phyloP scores from a whole-genome alignment of 164 flowering plant genomes.

The Vitis riparia region DNA sequence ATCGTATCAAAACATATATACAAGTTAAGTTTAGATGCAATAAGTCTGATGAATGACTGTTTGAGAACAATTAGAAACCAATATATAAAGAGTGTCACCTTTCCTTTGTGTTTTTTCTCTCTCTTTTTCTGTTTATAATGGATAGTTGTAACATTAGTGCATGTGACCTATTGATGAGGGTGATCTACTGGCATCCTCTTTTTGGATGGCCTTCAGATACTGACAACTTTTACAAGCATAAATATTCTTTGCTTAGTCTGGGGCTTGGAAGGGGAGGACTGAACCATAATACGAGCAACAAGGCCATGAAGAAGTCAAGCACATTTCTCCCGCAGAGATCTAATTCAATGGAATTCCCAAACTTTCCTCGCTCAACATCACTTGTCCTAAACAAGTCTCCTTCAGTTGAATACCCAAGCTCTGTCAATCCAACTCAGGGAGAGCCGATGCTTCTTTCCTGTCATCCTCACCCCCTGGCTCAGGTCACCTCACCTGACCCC shows the following conservation, averaged over 20 bases:
- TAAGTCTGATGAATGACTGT: too few species aligned
- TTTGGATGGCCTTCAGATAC: neutral
- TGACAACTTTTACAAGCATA: slow-evolving; percentile 15
- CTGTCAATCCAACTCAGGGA: slow-evolving; percentile 29
- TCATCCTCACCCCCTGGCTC: slow-evolving; percentile 61
- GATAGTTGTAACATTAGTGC: too few species aligned
- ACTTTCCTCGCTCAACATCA: neutral
- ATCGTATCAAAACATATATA: too few species aligned
- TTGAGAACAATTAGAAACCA: too few species aligned
- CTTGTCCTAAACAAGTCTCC: slow-evolving; percentile 2
- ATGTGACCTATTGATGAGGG: too few species aligned
- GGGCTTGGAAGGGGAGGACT: neutral
- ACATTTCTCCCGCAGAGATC: slow-evolving; percentile 4
- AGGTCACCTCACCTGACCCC: slow-evolving; percentile 34
- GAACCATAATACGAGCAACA: slow-evolving; percentile 1
- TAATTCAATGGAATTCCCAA: slow-evolving; percentile 11
- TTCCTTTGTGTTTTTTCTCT: neutral
- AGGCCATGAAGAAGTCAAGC: slow-evolving; percentile 16
- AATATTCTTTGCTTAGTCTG: slow-evolving; percentile 2
- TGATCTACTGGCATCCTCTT: too few species aligned
- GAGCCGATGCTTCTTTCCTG: slow-evolving; percentile 40
- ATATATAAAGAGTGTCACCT: too few species aligned
- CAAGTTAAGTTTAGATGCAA: too few species aligned
- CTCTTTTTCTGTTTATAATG: too few species aligned
- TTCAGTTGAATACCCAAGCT: slow-evolving; percentile 31